Percentiles rank a stretch among this genome's conserved stretches.
Evolutionary conservation across 2,329 filamentous ascomycete species (phyloP).

Genomic region (Aspergillus tubingensis): DNA sequence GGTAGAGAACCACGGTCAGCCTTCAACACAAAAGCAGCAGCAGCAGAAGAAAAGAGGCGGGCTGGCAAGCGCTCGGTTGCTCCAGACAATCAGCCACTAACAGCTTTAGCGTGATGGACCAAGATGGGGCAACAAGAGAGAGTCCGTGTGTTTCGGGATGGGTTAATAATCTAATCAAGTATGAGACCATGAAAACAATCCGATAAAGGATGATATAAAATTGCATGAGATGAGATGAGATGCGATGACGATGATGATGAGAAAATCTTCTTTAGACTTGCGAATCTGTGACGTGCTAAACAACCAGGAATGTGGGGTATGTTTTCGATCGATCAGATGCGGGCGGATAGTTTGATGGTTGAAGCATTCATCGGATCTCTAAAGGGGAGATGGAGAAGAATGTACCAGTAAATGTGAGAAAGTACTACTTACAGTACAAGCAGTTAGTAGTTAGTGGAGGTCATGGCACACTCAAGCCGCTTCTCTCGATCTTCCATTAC

Average conservation of each 20-base stretch:
- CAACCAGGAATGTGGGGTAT: conserved; percentile 10
- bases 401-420: neutral
- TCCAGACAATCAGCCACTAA: conserved; percentile 32
- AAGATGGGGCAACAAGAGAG: neutral
- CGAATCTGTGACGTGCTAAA: conserved; percentile 8
- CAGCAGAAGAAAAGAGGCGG: no score
- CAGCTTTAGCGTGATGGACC: conserved; percentile 24
- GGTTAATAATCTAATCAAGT: no score
- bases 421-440: no score
- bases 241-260: neutral
- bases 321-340: neutral
- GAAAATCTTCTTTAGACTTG: no score
- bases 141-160: neutral
- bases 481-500: neutral
- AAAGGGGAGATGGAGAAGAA: neutral
- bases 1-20: conserved; percentile 5
- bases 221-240: neutral
- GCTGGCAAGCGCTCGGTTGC: conserved; percentile 23
- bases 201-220: no score
- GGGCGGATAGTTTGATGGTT: neutral
- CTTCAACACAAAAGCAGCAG: neutral
- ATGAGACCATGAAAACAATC: no score
- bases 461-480: no score
- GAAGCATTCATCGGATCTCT: neutral
- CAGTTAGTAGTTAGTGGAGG: no score